Conservation (phyloP, 2,329 filamentous ascomycete species). For the Phialophora expanda region DNA sequence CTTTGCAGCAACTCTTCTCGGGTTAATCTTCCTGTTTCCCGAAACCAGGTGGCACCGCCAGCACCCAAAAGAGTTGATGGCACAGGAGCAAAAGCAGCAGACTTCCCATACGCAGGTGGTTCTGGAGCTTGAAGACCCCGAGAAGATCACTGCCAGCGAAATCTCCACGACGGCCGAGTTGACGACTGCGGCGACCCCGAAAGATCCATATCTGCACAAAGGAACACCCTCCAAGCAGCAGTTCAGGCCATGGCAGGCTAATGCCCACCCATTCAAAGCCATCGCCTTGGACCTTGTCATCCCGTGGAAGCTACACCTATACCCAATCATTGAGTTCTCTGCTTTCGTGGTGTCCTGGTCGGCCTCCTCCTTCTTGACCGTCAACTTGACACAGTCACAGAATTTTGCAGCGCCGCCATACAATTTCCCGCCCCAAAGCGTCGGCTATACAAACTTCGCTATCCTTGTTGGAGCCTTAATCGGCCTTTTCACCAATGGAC, state of each 20-base stretch:
- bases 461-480: slow-evolving; percentile 60
- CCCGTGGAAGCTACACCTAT: slow-evolving; percentile 43
- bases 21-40: slow-evolving; percentile 21
- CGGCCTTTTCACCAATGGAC: slow-evolving; percentile 60
- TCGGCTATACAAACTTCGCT: slow-evolving; percentile 64
- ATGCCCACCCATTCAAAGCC: slow-evolving; percentile 16
- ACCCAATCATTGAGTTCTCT: slow-evolving; percentile 59
- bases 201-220: slow-evolving; percentile 5
- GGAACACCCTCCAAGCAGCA: slow-evolving; percentile 13
- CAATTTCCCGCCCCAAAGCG: slow-evolving; percentile 55
- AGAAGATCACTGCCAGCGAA: not conserved
- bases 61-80: slow-evolving; percentile 18
- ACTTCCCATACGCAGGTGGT: not conserved
- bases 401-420: slow-evolving; percentile 61
- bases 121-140: slow-evolving; percentile 1
- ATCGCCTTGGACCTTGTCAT: slow-evolving; percentile 49
- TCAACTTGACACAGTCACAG: slow-evolving; percentile 64
- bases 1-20: slow-evolving; percentile 5
- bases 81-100: not conserved
- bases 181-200: not conserved
- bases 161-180: not conserved
- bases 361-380: slow-evolving; percentile 50
- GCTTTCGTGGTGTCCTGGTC: slow-evolving; percentile 18
- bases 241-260: slow-evolving; percentile 11
- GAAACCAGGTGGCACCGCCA: slow-evolving; percentile 27